Base-by-base conservation (phyloP, 108 stramenopile species). In the Cyclotella atomus region DNA sequence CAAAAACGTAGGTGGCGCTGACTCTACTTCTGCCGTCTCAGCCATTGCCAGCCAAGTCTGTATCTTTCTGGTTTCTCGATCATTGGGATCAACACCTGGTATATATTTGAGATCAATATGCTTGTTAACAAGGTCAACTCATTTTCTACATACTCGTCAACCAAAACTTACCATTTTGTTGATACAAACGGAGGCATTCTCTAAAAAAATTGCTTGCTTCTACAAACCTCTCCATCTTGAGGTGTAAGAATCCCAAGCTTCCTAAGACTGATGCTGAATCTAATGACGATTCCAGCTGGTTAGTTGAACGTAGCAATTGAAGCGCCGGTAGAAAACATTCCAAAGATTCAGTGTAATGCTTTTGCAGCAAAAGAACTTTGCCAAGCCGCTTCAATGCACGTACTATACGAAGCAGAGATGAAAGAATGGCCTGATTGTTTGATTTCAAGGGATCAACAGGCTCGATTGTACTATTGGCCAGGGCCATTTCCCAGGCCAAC, bases 241-340 rank as follows among this genome's bases (percentile, higher is more conserved):
- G 43, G 43, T 78, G 56, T 23, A 78, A 50, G 41, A 71, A 78
- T 21, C 77, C 77, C 19, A 78, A 59, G 65, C 77, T 78, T 34
- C 77, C 77, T 56, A 78, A 30, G 2, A 71, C 77, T 30, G 68
- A 69, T 29, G 77, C 77, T 24, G 68, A 38, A 44, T 77, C 69
- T 7, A 70, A 25, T 45, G 68, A 35, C 35, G 68, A 70, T 64
- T 77, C 76, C 54, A 65, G 65, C 19, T 70, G 65, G 23, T 66
- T 71, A 21, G 57, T 78, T 8, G 77, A 71, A 50, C 77, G 44
- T 45, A 78, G 23, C 41, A 78, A 20, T 54, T 78, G 61, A 35
- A 78, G 70, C 17, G 69, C 52, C 3, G 77, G 77, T 38, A 78
- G 62, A 47, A 78, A 78, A 66, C 77, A 78, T 2, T 78, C 45